Evolutionary conservation across 2,329 filamentous ascomycete species (phyloP).

Genomic region (Ophiostoma pallidulum): DNA sequence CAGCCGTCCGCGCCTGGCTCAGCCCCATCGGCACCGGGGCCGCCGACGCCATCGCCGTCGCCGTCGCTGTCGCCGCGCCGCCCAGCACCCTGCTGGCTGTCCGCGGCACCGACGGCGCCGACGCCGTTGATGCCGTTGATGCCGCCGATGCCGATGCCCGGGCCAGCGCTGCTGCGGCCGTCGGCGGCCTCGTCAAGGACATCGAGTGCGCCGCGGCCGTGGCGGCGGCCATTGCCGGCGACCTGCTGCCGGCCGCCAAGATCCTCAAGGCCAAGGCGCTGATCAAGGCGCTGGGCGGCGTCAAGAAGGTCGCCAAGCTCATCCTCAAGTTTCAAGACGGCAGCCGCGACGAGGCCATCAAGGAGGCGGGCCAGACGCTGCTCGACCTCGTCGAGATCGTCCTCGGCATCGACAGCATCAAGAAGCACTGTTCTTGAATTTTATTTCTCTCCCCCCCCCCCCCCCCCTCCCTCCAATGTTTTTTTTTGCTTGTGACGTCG

Average conservation of each 20-base stretch:
- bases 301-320: slow-evolving; percentile 10
- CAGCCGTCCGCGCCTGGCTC: slow-evolving; percentile 7
- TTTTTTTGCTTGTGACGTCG: too few relatives aligned
- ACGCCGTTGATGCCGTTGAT: neutral
- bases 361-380: slow-evolving; percentile 5
- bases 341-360: slow-evolving; percentile 7
- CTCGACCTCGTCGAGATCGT: slow-evolving; percentile 2
- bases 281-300: slow-evolving; percentile 7
- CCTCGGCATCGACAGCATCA: slow-evolving; percentile 3
- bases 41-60: neutral
- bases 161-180: neutral
- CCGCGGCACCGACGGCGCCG: neutral
- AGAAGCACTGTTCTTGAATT: slow-evolving; percentile 4
- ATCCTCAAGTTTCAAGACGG: slow-evolving; percentile 6
- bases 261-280: slow-evolving; percentile 9
- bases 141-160: neutral
- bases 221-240: slow-evolving; percentile 1
- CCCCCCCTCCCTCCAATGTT: too few relatives aligned
- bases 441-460: too few relatives aligned
- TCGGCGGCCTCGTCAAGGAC: slow-evolving; percentile 4
- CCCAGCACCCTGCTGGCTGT: neutral
- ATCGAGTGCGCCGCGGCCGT: slow-evolving; percentile 4
- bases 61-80: neutral
- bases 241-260: slow-evolving; percentile 7
- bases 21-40: neutral